A percentile compares a stretch with the other conserved stretches of the same genome.
These are phyloP conservation scores for Botryotinia convoluta DNA, from an alignment of 2,329 filamentous ascomycete species.

Conservation along the genomic window DNA sequence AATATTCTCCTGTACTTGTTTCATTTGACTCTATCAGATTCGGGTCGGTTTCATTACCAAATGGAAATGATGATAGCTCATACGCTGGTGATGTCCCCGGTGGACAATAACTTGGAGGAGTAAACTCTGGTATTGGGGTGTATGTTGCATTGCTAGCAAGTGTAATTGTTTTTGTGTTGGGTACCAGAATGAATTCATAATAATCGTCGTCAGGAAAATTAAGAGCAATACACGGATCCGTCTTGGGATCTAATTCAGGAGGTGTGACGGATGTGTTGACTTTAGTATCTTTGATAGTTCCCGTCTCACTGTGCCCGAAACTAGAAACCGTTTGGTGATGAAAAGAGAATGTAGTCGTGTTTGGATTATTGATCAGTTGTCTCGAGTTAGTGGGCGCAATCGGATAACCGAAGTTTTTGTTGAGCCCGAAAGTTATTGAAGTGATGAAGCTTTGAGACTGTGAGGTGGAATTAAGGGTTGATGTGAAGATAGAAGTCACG, in stretches of 20 bases:
- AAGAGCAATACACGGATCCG: not conserved
- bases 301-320: not conserved
- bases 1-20: not conserved
- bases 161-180: constrained; percentile 33
- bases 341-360: not conserved
- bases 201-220: not conserved
- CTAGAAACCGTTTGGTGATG: not conserved
- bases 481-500: not conserved
- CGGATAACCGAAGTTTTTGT: not conserved
- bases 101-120: constrained; percentile 30
- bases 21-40: not conserved
- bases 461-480: not conserved
- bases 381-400: not conserved
- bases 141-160: constrained; percentile 24
- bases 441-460: not conserved
- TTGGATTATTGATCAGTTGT: not conserved
- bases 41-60: not conserved
- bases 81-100: not conserved
- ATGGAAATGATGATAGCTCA: not conserved
- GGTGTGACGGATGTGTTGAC: not conserved
- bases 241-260: not conserved
- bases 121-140: constrained; percentile 29
- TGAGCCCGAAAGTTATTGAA: not conserved
- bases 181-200: constrained; percentile 24
- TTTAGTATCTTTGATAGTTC: not conserved